Evolutionary conservation across 768 basidiomycete species (phyloP).

Genomic region (Tulasnella sp.): DNA sequence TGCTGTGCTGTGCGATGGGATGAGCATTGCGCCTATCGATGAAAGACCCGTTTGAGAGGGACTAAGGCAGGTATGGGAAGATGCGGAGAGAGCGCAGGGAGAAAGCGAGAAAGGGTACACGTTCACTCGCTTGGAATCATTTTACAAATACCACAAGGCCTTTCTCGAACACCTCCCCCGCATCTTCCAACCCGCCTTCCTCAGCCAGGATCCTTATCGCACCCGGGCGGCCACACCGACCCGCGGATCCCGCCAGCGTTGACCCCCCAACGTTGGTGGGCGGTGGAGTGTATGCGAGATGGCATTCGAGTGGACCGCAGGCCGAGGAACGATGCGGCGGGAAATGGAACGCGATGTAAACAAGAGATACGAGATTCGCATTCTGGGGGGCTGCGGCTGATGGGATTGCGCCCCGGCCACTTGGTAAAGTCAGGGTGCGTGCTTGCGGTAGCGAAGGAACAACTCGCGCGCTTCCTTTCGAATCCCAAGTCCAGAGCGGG

Average conservation of each 20-base stretch:
- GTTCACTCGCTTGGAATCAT: neutral
- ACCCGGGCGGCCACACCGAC: neutral
- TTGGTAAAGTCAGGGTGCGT: neutral
- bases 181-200: neutral
- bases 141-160: neutral
- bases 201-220: neutral
- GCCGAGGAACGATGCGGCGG: no score
- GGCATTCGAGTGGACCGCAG: no score
- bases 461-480: neutral
- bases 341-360: neutral
- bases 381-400: neutral
- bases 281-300: neutral
- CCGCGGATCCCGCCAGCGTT: neutral
- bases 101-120: neutral
- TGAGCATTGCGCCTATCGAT: neutral
- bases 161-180: neutral
- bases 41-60: neutral
- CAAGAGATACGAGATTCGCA: neutral
- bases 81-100: neutral
- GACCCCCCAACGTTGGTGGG: neutral
- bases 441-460: neutral
- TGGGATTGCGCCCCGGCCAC: neutral
- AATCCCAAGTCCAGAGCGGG: neutral
- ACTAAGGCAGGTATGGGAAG: neutral
- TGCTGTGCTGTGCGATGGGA: neutral